Base-by-base conservation (phyloP, 192 early-diverging fungal species). In the Backusella sp. region DNA sequence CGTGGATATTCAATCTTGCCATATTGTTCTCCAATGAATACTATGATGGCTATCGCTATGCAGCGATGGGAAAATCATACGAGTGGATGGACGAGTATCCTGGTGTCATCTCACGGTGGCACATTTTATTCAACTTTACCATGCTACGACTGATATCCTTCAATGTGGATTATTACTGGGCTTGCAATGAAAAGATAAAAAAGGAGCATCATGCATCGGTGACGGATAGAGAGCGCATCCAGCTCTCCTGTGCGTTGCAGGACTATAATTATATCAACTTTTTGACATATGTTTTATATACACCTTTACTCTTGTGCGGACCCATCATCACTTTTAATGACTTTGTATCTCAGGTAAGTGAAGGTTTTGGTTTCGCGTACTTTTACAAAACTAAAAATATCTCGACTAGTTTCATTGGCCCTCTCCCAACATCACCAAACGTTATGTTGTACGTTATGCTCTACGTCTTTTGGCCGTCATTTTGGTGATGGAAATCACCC, bases 291-390 rank as follows among this genome's bases (percentile, higher is more conserved):
- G 74, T 93, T 7, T 66, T 94, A 30, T 99, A 99, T 74, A 88
- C 92, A n/a, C 97, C 97, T 3, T 84, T 99, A 42, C 98, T 94
- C 76, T 81, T 98, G 36, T 94, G 95, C 35, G 97, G 97, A 6
- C 97, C 97, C 17, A 97, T 99, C 53, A 93, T 97, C 76, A 93
- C 96, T 0, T 99, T 92, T 83, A 99, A 98, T 84, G 90, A 94
- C 78, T 97, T 95, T 84, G 84, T 94, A 5, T 88, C 89, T 67
- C 96, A 98, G 87, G 88, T 92, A 80, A 72, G n/a, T n/a, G 56
- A 59, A 34, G 4, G 2, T 21, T 53, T 53, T 67, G 12, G n/a
- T 30, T 56, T 34, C 1, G 28, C 28, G 62, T 14, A 17, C 66
- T 68, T 68, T 49, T 30, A 17, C 36, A 23, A 72, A 14, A 67